Base-by-base conservation (phyloP, 768 basidiomycete genomes). In the Auriscalpium vulgare region DNA sequence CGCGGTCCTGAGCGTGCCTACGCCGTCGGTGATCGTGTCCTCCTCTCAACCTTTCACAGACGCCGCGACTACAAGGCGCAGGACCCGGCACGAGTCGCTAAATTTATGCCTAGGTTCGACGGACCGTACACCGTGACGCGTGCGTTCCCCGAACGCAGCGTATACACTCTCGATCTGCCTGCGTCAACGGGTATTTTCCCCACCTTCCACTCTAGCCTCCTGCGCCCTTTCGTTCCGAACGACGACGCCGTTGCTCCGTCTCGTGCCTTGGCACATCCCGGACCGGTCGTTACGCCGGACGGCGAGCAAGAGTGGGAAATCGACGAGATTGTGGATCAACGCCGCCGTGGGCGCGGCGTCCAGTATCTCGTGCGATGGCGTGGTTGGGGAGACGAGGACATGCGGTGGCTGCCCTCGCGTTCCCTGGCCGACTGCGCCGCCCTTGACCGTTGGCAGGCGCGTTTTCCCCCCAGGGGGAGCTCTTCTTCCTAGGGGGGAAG, bases 61-160 rank as follows among this genome's bases (percentile, higher is more conserved):
- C 37, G 62, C 0, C 49, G 59, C 1, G 64, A 72, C 1, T 77
- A 71, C 53, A 63, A 65, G 21, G 16, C 51, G 0, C 38, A 43
- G 0, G 67, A 69, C 0, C 61, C 67, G 3, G 63, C 68, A 4
- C 60, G 66, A 0, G 72, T 72, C 0, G 73, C 72, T 0, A 79
- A 79, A 50, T 76, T 77, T 51, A 72, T 79, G 65, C 71, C 74
- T 0, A 53, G 63, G 0, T 72, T 49, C n/a, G 71, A 77, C 50
- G 63, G 68, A 2, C 65, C 62, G 3, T 68, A 62, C 54, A 54
- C n/a, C 0, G 56, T 66, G 55, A 8, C 36, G 56, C 8, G 67
- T 57, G 34, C 61, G 2, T 48, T 40, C 46, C 57, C 63, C 1
- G 58, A 58, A 7, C 47, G 50, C 4, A 61, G 63, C 2, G 44